phyloP scores from a whole-genome alignment of 116 monocot species.

The Iris pallida region DNA sequence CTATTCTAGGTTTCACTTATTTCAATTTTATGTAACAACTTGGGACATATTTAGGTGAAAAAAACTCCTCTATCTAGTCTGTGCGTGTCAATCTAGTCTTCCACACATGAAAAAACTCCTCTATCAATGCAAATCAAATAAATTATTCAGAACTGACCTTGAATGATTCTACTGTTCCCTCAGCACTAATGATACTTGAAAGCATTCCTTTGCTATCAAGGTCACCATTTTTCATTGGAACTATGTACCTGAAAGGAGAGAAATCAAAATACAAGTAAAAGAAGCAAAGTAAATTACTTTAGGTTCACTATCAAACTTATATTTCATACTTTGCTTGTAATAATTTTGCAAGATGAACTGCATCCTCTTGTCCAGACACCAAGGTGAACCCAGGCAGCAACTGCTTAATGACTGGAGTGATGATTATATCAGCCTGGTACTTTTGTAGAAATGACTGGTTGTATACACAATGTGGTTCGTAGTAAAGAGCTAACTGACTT shows the following conservation, averaged over 20 bases:
- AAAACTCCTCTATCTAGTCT: no score
- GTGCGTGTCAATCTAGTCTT: no score
- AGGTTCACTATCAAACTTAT: neutral
- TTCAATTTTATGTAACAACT: no score
- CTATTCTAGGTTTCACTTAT: no score
- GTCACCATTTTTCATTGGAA: constrained; percentile 89
- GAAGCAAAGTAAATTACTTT: neutral
- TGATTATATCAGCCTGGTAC: constrained; percentile 62
- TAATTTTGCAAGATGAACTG: constrained; percentile 77
- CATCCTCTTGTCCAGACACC: constrained; percentile 97
- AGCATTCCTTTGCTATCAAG: constrained; percentile 76
- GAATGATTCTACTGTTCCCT: constrained; percentile 77
- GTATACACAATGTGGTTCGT: constrained; percentile 92
- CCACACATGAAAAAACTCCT: no score
- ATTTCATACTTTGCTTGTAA: constrained; percentile 69
- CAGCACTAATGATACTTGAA: constrained; percentile 26
- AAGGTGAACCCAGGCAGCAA: constrained; percentile 73
- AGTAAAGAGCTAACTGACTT: constrained; percentile 52
- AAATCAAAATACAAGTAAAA: neutral
- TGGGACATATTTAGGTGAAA: no score
- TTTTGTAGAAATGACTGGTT: constrained; percentile 49
- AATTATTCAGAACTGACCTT: constrained; percentile 37
- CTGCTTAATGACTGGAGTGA: constrained; percentile 95
- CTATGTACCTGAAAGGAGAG: constrained; percentile 49
- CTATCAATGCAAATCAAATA: neutral